Evolutionary conservation across 257 asterid genomes (phyloP).

Genomic region (Ocimum tenuiflorum): DNA sequence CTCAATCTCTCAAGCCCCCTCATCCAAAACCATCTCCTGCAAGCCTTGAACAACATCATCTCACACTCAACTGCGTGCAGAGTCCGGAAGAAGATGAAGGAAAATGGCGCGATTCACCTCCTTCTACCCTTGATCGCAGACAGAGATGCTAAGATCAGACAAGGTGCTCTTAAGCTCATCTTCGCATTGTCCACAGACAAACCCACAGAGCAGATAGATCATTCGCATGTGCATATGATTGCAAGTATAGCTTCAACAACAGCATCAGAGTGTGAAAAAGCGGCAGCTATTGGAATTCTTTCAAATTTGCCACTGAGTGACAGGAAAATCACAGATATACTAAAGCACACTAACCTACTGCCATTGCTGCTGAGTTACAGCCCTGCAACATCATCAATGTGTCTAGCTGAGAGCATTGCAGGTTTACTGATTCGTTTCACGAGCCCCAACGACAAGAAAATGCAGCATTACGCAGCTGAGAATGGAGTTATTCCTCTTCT

Average conservation of each 20-base stretch:
- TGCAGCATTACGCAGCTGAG: slow-evolving; percentile 60
- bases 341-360: slow-evolving; percentile 40
- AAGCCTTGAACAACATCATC: slow-evolving; percentile 61
- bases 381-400: slow-evolving; percentile 16
- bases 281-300: slow-evolving; percentile 66
- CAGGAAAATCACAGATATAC: slow-evolving; percentile 46
- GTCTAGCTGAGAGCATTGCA: slow-evolving; percentile 49
- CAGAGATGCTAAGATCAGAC: slow-evolving; percentile 35
- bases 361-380: slow-evolving; percentile 35
- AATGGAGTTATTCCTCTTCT: slow-evolving; percentile 49
- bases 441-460: slow-evolving; percentile 42
- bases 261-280: slow-evolving; percentile 43
- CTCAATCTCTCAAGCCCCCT: slow-evolving; percentile 64
- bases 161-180: slow-evolving; percentile 46
- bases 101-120: slow-evolving; percentile 59
- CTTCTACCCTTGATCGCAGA: slow-evolving; percentile 56
- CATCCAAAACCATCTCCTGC: slow-evolving; percentile 63
- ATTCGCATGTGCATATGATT: slow-evolving; percentile 32
- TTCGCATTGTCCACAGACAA: slow-evolving; percentile 39
- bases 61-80: slow-evolving; percentile 42
- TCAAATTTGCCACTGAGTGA: slow-evolving; percentile 55
- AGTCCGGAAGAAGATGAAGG: slow-evolving; percentile 61
- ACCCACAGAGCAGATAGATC: slow-evolving; percentile 48
- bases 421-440: slow-evolving; percentile 58
- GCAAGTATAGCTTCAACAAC: slow-evolving; percentile 35